Conservation (phyloP, 2,329 filamentous ascomycete genomes). For the Thielaviopsis punctulata region DNA sequence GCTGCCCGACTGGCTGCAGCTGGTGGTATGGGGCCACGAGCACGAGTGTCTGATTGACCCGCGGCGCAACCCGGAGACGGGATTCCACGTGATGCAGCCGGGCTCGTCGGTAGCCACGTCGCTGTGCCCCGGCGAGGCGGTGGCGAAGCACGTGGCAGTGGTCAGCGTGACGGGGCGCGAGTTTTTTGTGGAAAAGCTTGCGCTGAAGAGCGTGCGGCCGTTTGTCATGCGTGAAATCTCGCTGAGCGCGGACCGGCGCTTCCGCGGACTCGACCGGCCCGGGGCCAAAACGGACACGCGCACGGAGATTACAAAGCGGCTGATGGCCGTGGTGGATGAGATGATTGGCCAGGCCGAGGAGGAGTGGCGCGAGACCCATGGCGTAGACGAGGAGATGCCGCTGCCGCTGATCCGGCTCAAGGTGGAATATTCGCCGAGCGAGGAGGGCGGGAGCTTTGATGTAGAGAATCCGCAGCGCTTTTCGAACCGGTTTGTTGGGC, state of each 20-base stretch:
- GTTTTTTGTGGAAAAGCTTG: constrained; percentile 64
- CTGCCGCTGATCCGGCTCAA: constrained; percentile 75
- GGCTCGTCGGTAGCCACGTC: constrained; percentile 94
- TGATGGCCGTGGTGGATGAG: constrained; percentile 65
- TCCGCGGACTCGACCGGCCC: constrained; percentile 54
- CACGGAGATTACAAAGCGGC: constrained; percentile 56
- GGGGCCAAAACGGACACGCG: constrained; percentile 57
- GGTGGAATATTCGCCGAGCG: constrained; percentile 74
- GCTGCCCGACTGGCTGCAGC: constrained; percentile 74
- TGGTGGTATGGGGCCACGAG: constrained; percentile 94
- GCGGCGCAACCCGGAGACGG: constrained; percentile 63
- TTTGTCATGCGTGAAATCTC: constrained; percentile 77
- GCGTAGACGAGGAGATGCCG: constrained; percentile 36
- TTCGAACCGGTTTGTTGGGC: constrained; percentile 78
- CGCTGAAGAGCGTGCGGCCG: constrained; percentile 74
- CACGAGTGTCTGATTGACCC: constrained; percentile 92
- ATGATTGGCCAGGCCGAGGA: constrained; percentile 72
- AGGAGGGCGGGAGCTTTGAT: constrained; percentile 63
- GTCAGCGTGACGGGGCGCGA: constrained; percentile 68
- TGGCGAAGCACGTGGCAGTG: constrained; percentile 78
- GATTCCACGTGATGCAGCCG: constrained; percentile 92
- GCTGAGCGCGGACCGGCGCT: constrained; percentile 56
- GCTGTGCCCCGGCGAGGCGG: constrained; percentile 73
- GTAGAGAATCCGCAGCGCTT: constrained; percentile 92
- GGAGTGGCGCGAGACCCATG: constrained; percentile 68